Conservation (phyloP, 768 basidiomycete species). For the Pleurotus platypus region DNA sequence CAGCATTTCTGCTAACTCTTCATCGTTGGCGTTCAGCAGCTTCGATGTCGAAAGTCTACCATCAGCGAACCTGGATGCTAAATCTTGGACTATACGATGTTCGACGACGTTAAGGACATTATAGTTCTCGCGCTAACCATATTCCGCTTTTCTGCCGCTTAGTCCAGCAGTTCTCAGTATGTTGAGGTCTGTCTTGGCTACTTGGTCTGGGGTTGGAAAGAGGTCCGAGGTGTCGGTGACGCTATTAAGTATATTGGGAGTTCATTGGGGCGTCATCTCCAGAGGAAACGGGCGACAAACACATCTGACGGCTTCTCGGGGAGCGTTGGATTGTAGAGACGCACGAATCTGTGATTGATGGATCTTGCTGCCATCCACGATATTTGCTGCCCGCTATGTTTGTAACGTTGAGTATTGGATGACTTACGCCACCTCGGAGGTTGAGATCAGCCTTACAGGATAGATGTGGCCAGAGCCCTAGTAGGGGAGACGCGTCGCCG, state of each 20-base stretch:
- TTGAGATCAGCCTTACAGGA: conserved; percentile 46
- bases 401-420: neutral
- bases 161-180: conserved; percentile 72
- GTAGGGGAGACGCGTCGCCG: neutral
- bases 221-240: conserved; percentile 26
- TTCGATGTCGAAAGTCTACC: conserved; percentile 75
- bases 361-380: conserved; percentile 85
- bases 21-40: conserved; percentile 67
- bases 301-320: conserved; percentile 62
- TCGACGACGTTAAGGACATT: neutral
- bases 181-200: conserved; percentile 54
- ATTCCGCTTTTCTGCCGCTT: conserved; percentile 86
- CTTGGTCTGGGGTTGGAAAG: conserved; percentile 73
- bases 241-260: conserved; percentile 12
- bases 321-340: conserved; percentile 69
- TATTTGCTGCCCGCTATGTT: conserved; percentile 68
- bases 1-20: conserved; percentile 72
- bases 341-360: conserved; percentile 75
- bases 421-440: no score
- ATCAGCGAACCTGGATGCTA: conserved; percentile 78
- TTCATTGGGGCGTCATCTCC: neutral
- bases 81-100: conserved; percentile 56
- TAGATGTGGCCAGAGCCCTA: conserved; percentile 69
- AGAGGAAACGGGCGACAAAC: conserved; percentile 25
- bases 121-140: conserved; percentile 43